A percentile compares a stretch with the other conserved stretches of the same genome.
These are phyloP conservation scores for Pleurotus sapidus DNA, from an alignment of 768 basidiomycete species.

Conservation along the genomic window DNA sequence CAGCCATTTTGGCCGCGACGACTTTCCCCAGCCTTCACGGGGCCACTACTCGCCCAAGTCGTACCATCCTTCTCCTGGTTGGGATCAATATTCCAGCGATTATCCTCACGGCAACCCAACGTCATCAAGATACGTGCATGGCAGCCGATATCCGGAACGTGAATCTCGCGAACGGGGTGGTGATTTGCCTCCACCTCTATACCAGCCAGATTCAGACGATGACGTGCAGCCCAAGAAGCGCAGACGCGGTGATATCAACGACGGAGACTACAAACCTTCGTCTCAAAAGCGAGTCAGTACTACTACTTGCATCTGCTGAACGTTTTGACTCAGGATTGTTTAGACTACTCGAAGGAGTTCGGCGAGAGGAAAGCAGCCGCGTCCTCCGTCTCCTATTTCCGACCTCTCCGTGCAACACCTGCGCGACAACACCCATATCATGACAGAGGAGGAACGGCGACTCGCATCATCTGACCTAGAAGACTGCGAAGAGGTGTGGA, in stretches of 20 bases:
- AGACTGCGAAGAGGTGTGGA: conserved; percentile 79
- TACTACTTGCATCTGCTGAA: conserved; percentile 1
- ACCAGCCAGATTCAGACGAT: conserved; percentile 22
- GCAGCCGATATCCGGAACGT: conserved; percentile 8
- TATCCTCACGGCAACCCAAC: conserved; percentile 6
- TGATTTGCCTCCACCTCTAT: conserved; percentile 24
- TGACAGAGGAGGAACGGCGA: conserved; percentile 38
- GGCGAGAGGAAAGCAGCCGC: conserved; percentile 32
- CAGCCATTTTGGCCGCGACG: conserved; percentile 10
- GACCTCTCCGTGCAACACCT: conserved; percentile 23
- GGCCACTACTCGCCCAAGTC: conserved; percentile 33
- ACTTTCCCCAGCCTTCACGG: conserved; percentile 25
- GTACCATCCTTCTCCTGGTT: conserved; percentile 35
- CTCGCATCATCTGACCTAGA: conserved; percentile 76
- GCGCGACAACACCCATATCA: conserved; percentile 23
- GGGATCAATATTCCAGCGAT: conserved; percentile 21
- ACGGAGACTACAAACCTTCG: conserved; percentile 51
- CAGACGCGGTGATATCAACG: conserved; percentile 44
- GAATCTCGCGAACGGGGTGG: conserved; percentile 33
- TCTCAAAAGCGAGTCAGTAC: conserved; percentile 54
- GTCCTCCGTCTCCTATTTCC: conserved; percentile 23
- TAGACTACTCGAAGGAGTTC: conserved; percentile 41
- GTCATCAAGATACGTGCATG: conserved; percentile 5
- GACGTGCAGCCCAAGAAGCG: conserved; percentile 41
- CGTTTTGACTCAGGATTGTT: conserved; percentile 5